These are phyloP conservation scores for Fusarium sp. DNA, from an alignment of 2,329 filamentous ascomycete genomes.

Conservation along the genomic window DNA sequence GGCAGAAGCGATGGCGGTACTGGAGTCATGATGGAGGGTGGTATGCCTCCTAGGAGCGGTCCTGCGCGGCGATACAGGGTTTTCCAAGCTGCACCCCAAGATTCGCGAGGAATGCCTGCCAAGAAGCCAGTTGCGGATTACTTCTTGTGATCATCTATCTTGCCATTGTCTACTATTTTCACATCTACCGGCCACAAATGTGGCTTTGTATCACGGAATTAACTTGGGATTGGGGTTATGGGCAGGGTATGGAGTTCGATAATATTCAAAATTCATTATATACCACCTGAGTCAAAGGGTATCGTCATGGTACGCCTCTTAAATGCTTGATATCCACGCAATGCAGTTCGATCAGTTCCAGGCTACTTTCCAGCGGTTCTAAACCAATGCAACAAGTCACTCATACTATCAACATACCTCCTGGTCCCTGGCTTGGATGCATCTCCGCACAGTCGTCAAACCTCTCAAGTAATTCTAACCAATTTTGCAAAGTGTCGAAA, in stretches of 20 bases:
- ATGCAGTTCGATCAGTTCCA: not conserved
- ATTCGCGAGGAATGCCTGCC: slow-evolving; percentile 95
- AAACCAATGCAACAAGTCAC: not conserved
- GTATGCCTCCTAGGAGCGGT: slow-evolving; percentile 63
- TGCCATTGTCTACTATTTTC: not conserved
- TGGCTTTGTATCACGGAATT: slow-evolving; percentile 34
- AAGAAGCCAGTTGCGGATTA: slow-evolving; percentile 99
- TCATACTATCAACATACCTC: slow-evolving; percentile 17
- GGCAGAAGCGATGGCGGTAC: slow-evolving; percentile 64
- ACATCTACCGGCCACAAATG: slow-evolving; percentile 12
- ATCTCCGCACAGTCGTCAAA: slow-evolving; percentile 14
- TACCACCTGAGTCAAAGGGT: slow-evolving; percentile 25
- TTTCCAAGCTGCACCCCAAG: slow-evolving; percentile 96
- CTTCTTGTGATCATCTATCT: slow-evolving; percentile 71
- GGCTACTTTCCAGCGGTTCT: not conserved
- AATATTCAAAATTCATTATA: slow-evolving; percentile 22
- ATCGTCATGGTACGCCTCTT: slow-evolving; percentile 19
- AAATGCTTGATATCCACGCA: slow-evolving; percentile 27
- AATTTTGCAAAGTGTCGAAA: slow-evolving; percentile 11
- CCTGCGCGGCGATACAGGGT: slow-evolving; percentile 92
- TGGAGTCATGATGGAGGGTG: slow-evolving; percentile 61
- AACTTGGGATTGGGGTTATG: slow-evolving; percentile 33
- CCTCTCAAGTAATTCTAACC: not conserved
- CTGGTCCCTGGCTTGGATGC: slow-evolving; percentile 4
- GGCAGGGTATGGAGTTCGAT: slow-evolving; percentile 40